Base-by-base conservation (phyloP, 1,284 basidiomycete species). In the Pulchroboletus neoregius region DNA sequence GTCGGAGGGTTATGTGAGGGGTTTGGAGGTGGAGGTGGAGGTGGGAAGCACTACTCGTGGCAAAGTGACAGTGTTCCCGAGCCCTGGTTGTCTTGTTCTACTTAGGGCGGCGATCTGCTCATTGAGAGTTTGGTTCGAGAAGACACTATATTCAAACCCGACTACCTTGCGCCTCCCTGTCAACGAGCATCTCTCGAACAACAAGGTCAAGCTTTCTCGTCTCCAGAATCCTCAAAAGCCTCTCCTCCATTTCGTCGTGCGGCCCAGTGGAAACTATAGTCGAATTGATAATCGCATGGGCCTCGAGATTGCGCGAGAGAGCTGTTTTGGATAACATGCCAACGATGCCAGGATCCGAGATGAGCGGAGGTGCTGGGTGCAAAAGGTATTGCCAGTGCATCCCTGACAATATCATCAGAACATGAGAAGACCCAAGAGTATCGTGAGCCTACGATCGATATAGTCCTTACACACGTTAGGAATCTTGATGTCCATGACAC, bases 251-350 rank as follows among this genome's bases (percentile, higher is more conserved):
- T 43, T 69, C 61, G 23, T 42, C 24, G 34, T 56, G 58, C 11
- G 60, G 53, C 13, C 68, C 70, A 6, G 55, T 52, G 1, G 53
- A 46, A 12, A 52, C 15, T 11, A 71, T 62, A 1, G 37, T 46
- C 5, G 55, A 32, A 46, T 73, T 67, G 50, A 57, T 53, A 7
- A 43, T 52, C 2, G 65, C 62, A 57, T 84, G 81, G 2, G 72
- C 80, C 15, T 66, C 64, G 6, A 85, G 70, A 56, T 84, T 84
- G 13, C 74, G 68, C 53, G 72, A 71, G 26, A 84, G 65, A 1
- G 75, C 78, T 0, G 67, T 63, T 6, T 58, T 50, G 10, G 77
- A 73, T 10, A 84, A 68, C 5, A 62, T 55, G 8, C 56, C 39
- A 50, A 75, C 78, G 8, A 66, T 52, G 6, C 55, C 51, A 5